phyloP scores from a whole-genome alignment of 768 basidiomycete genomes.

The Termitomyces sp. region DNA sequence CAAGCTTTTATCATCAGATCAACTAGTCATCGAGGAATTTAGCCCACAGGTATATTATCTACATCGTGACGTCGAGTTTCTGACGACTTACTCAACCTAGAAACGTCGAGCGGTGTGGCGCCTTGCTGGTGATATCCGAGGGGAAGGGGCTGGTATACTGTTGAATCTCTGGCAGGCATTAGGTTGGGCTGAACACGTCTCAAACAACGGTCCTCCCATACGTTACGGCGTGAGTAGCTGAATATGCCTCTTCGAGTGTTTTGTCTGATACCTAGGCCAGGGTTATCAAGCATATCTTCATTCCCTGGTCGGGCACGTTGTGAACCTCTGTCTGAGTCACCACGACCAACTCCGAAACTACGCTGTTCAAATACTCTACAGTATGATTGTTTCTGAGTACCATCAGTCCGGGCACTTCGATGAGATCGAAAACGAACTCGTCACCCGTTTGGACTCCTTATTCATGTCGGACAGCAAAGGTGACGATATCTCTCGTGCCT shows the following conservation, averaged over 20 bases:
- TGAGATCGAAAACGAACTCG: conserved; percentile 87
- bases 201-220: conserved; percentile 45
- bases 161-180: conserved; percentile 83
- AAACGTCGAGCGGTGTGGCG: conserved; percentile 96
- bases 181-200: conserved; percentile 66
- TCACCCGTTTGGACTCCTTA: conserved; percentile 84
- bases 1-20: conserved; percentile 83
- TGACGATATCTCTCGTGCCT: conserved; percentile 87
- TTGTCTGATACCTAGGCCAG: conserved; percentile 31
- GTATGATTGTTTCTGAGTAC: conserved; percentile 93
- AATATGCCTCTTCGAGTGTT: background rate
- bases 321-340: conserved; percentile 90
- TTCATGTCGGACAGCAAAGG: conserved; percentile 94
- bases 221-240: conserved; percentile 64
- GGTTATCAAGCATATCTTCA: conserved; percentile 84
- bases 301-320: conserved; percentile 82
- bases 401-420: conserved; percentile 82
- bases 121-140: conserved; percentile 92
- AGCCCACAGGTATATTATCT: conserved; percentile 70
- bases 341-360: conserved; percentile 90
- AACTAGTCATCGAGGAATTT: conserved; percentile 92
- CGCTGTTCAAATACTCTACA: conserved; percentile 89
- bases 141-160: conserved; percentile 82
- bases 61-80: background rate
- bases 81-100: conserved; percentile 34